A percentile compares a stretch with the other conserved stretches of the same genome.
phyloP scores from a whole-genome alignment of 108 stramenopile species.

The Chaetoceros muelleri region DNA sequence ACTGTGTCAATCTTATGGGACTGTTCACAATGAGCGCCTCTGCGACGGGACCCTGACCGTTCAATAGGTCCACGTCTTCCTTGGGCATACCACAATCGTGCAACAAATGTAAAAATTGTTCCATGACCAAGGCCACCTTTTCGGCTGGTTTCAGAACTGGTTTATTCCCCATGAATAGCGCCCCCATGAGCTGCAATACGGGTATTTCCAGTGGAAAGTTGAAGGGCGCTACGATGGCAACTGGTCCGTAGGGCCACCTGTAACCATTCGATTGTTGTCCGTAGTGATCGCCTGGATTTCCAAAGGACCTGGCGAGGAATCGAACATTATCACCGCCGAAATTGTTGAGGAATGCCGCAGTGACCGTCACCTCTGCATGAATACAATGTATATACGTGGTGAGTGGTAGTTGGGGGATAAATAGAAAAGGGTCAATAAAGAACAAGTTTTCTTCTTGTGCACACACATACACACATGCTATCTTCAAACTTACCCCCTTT shows the following conservation, averaged over 20 bases:
- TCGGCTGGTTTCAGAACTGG: slow-evolving; percentile 81
- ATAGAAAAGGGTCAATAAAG: no score
- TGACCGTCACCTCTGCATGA: slow-evolving; percentile 35
- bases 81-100: slow-evolving; percentile 88
- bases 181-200: slow-evolving; percentile 93
- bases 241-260: slow-evolving; percentile 95
- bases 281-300: slow-evolving; percentile 90
- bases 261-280: slow-evolving; percentile 90
- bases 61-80: slow-evolving; percentile 85
- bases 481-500: slow-evolving; percentile 45
- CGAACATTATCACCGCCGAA: slow-evolving; percentile 92
- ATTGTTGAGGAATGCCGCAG: slow-evolving; percentile 80
- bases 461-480: background rate
- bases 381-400: background rate
- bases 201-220: slow-evolving; percentile 96
- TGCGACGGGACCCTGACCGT: slow-evolving; percentile 82
- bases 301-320: slow-evolving; percentile 78
- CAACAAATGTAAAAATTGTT: slow-evolving; percentile 85
- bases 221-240: slow-evolving; percentile 91
- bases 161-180: slow-evolving; percentile 98
- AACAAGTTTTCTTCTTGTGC: no score
- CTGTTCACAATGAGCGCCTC: slow-evolving; percentile 71
- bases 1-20: slow-evolving; percentile 87
- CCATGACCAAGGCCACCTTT: slow-evolving; percentile 89
- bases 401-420: no score